These are phyloP conservation scores for Fusarium tjaetaba DNA, from an alignment of 2,329 filamentous ascomycete species.

Conservation along the genomic window DNA sequence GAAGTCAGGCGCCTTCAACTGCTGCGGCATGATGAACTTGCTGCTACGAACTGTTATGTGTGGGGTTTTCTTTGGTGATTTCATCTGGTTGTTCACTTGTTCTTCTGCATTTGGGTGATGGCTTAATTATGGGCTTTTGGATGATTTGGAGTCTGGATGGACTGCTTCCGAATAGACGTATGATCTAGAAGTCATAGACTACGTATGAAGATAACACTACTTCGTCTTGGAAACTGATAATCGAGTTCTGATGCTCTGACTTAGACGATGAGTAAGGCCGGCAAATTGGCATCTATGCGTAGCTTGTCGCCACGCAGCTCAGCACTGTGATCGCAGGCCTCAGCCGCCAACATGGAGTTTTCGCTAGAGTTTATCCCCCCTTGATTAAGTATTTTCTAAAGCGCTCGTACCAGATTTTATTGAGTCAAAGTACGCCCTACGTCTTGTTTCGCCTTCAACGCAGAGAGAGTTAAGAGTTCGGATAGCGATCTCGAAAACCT, in stretches of 20 bases:
- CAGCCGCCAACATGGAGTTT: background rate
- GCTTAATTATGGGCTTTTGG: conserved; percentile 24
- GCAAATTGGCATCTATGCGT: background rate
- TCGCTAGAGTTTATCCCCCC: background rate
- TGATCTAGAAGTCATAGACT: conserved; percentile 41
- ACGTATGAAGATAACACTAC: conserved; percentile 4
- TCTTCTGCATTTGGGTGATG: background rate
- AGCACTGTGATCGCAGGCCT: background rate
- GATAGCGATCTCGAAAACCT: background rate
- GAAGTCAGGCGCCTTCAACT: conserved; percentile 34
- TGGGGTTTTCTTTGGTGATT: background rate
- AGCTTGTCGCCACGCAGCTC: background rate
- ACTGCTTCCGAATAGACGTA: conserved; percentile 28
- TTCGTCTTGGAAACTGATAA: background rate
- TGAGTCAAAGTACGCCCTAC: too few species aligned
- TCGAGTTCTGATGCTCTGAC: background rate
- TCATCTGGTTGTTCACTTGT: background rate
- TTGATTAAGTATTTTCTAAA: background rate
- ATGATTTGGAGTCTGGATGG: conserved; percentile 17
- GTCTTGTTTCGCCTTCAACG: background rate
- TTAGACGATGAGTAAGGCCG: background rate
- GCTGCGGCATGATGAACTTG: conserved; percentile 14
- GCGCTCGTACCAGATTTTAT: background rate
- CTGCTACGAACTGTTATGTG: background rate
- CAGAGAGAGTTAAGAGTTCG: background rate